Evolutionary conservation across 2,329 filamentous ascomycete species (phyloP).

Genomic region (Colletotrichum caudatum): DNA sequence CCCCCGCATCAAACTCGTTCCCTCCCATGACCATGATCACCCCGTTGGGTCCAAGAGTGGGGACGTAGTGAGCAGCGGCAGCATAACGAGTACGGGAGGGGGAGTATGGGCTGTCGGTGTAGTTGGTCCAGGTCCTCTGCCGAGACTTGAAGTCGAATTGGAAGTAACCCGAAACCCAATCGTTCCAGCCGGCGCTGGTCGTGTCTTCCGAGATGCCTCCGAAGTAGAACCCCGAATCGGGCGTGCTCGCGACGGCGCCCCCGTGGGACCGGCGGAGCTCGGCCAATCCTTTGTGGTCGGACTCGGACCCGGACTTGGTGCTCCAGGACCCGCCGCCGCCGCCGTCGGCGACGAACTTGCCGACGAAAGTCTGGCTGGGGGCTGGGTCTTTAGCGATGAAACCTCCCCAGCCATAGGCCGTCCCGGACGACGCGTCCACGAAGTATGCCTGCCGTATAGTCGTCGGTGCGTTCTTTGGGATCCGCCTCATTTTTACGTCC

Average conservation of each 20-base stretch:
- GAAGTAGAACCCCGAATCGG: too few species aligned
- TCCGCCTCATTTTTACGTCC: background rate
- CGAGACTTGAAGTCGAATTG: background rate
- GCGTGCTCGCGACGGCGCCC: too few species aligned
- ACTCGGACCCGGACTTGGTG: background rate
- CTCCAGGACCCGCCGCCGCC: background rate
- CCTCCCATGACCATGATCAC: background rate
- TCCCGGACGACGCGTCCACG: background rate
- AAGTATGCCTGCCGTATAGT: background rate
- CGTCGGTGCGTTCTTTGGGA: background rate
- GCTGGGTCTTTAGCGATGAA: background rate
- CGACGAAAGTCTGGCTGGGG: background rate
- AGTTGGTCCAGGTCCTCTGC: background rate
- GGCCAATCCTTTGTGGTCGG: background rate
- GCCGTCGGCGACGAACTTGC: background rate
- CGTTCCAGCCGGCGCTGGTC: too few species aligned
- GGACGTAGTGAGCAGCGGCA: background rate
- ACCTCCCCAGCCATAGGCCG: background rate
- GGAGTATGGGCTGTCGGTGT: background rate
- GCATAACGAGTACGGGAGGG: background rate
- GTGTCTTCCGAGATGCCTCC: too few species aligned
- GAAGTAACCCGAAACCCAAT: too few species aligned
- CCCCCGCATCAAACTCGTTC: background rate
- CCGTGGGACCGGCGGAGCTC: background rate
- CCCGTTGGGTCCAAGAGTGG: background rate